phyloP scores from a whole-genome alignment of 2,329 filamentous ascomycete species.

The Coniochaeta pulveracea region DNA sequence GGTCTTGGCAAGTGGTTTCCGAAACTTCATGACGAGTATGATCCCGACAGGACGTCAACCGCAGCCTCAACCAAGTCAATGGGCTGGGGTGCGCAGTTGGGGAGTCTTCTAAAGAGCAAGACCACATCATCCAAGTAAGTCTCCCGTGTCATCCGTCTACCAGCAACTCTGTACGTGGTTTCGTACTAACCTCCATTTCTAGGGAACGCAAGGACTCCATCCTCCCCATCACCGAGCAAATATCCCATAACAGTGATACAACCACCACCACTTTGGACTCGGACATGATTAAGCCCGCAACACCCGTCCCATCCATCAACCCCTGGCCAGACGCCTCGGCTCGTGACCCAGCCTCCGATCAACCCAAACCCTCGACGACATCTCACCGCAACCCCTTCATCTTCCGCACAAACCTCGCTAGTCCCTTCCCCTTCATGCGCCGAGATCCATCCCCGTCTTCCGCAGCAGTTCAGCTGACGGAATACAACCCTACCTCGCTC shows the following conservation, averaged over 20 bases:
- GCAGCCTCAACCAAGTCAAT: background rate
- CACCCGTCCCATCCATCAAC: constrained; percentile 3
- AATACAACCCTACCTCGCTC: background rate
- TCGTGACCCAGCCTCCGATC: constrained; percentile 5
- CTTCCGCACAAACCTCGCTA: constrained; percentile 7
- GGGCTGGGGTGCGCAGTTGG: constrained; percentile 6
- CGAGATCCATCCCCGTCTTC: constrained; percentile 1
- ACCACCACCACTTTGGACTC: constrained; percentile 2
- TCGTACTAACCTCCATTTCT: too few species aligned
- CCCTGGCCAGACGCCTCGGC: constrained; percentile 13
- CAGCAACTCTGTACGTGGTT: too few species aligned
- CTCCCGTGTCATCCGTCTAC: too few species aligned
- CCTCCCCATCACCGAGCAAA: constrained; percentile 8
- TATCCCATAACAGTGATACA: constrained; percentile 5
- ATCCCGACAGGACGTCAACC: constrained; percentile 10
- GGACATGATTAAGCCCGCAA: constrained; percentile 3
- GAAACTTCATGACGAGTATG: constrained; percentile 20
- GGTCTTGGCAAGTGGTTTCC: constrained; percentile 34
- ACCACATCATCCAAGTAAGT: constrained; percentile 5
- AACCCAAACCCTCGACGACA: constrained; percentile 3
- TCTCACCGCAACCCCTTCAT: constrained; percentile 8
- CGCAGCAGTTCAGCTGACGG: background rate
- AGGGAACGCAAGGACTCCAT: constrained; percentile 9
- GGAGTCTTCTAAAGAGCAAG: constrained; percentile 5
- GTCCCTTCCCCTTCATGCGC: constrained; percentile 2